phyloP scores from a whole-genome alignment of 257 asterid species.

The Solanum sitiens region DNA sequence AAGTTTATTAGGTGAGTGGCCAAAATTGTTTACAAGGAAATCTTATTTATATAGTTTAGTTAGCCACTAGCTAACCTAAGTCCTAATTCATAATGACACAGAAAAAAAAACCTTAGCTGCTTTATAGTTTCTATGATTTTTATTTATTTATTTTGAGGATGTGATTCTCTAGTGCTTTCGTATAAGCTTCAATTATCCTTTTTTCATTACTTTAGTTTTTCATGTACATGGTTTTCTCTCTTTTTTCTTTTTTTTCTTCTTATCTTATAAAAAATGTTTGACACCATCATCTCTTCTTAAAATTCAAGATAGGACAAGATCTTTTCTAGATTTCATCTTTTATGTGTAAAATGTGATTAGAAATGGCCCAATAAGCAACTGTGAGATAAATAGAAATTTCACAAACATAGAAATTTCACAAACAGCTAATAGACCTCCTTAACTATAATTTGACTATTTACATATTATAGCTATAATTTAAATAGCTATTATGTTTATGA shows the following conservation, averaged over 20 bases:
- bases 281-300: not conserved
- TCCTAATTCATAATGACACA: not conserved
- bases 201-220: not conserved
- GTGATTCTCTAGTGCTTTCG: not conserved
- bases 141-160: not conserved
- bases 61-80: not conserved
- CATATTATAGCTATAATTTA: no score
- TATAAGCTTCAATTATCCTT: not conserved
- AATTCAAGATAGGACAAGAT: not conserved
- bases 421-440: no score
- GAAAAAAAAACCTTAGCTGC: not conserved
- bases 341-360: no score
- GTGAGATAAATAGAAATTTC: no score
- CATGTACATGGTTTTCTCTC: not conserved
- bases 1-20: not conserved
- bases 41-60: not conserved
- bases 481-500: no score
- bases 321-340: not conserved
- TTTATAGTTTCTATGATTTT: not conserved
- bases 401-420: no score
- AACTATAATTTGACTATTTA: no score
- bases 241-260: not conserved
- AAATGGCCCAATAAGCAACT: no score
- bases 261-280: not conserved
- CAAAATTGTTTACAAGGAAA: not conserved